A percentile compares a stretch with the other conserved stretches of the same genome.
Evolutionary conservation across 2,329 filamentous ascomycete species (phyloP).

Genomic region (Ceratocystis colombiana): DNA sequence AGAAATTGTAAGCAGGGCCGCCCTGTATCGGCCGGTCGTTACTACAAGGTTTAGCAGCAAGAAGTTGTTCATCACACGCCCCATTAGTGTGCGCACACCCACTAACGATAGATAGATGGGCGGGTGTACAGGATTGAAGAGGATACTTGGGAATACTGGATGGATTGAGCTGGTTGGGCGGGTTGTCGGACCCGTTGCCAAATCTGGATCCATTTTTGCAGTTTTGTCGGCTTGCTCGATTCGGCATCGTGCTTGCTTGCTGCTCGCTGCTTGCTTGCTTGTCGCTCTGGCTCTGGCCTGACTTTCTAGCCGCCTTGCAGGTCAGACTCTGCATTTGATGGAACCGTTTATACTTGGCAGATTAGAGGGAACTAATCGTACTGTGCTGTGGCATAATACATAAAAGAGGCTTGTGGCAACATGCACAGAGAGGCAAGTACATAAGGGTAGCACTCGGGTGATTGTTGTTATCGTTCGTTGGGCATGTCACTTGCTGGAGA

Average conservation of each 20-base stretch:
- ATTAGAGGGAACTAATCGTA: not conserved
- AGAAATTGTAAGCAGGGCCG: slow-evolving; percentile 3
- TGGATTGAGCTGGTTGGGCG: too few relatives aligned
- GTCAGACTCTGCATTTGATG: not conserved
- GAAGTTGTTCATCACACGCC: not conserved
- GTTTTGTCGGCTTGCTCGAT: not conserved
- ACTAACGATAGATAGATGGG: not conserved
- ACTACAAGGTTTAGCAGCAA: not conserved
- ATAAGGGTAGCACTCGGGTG: not conserved
- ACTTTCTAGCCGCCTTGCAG: not conserved
- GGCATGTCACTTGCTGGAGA: not conserved
- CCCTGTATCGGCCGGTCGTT: slow-evolving; percentile 9
- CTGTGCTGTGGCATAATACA: not conserved
- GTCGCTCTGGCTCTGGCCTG: not conserved
- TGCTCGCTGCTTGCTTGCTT: not conserved
- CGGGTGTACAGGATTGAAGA: not conserved
- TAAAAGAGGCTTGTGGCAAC: not conserved
- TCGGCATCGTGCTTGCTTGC: not conserved
- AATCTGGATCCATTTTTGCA: not conserved
- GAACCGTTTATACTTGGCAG: not conserved
- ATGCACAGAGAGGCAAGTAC: not conserved
- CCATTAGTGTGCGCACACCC: not conserved
- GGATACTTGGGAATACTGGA: not conserved
- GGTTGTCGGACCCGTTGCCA: not conserved
- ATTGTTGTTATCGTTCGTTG: slow-evolving; percentile 6